Percentiles rank a stretch among this genome's conserved stretches.
phyloP scores from a whole-genome alignment of 129 eudicot genomes.

The Artemisia argyi region DNA sequence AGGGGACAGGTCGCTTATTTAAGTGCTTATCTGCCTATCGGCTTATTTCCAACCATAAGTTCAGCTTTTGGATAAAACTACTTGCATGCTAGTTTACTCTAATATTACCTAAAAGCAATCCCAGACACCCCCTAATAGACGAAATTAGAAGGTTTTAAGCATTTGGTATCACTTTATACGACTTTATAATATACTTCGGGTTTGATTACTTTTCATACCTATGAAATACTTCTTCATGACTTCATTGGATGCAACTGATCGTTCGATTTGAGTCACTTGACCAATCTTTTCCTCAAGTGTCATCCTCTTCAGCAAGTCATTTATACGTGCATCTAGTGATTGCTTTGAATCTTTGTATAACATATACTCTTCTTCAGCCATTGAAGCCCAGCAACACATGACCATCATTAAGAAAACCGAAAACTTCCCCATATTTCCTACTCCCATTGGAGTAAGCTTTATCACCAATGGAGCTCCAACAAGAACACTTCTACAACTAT shows the following conservation, averaged over 20 bases:
- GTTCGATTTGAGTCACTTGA: constrained; percentile 74
- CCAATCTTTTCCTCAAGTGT: constrained; percentile 72
- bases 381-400: constrained; percentile 40
- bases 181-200: background rate
- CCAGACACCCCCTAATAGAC: no score
- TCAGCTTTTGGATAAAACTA: no score
- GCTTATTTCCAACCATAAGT: no score
- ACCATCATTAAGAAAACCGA: constrained; percentile 25
- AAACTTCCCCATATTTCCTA: constrained; percentile 20
- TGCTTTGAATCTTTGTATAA: constrained; percentile 66
- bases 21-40: no score
- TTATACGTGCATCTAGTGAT: constrained; percentile 41
- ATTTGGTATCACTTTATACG: no score
- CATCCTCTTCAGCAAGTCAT: constrained; percentile 61
- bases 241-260: constrained; percentile 43
- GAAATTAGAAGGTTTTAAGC: no score
- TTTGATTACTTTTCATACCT: constrained; percentile 37
- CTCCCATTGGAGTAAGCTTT: constrained; percentile 1
- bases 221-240: constrained; percentile 57
- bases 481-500: background rate
- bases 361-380: constrained; percentile 42
- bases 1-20: no score
- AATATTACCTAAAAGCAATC: no score
- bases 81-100: no score
- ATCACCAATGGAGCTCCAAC: constrained; percentile 1